Evolutionary conservation across 2,329 filamentous ascomycete genomes (phyloP).

Genomic region (Paecilomyces formosus): DNA sequence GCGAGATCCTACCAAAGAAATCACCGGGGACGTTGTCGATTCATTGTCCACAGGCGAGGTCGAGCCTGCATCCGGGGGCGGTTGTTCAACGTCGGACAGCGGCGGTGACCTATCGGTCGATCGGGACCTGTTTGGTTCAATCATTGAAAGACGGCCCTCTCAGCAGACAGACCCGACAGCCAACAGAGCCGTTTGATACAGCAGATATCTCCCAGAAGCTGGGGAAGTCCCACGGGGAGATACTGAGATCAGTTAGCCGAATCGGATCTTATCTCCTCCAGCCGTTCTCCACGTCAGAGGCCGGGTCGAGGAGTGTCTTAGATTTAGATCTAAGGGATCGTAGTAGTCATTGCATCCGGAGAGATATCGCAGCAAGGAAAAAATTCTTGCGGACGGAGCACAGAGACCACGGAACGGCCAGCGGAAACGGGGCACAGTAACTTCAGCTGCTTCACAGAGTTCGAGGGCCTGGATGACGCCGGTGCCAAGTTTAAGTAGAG

Average conservation of each 20-base stretch:
- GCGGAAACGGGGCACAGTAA: background rate
- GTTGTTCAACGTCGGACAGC: slow-evolving; percentile 5
- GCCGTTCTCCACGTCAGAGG: background rate
- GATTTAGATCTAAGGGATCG: background rate
- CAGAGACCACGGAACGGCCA: background rate
- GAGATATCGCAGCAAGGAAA: background rate
- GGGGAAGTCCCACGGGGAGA: background rate
- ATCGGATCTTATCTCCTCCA: background rate
- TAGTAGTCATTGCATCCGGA: background rate
- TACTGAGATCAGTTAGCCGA: background rate
- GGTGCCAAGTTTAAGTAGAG: background rate
- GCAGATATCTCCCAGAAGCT: background rate
- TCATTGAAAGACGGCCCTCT: slow-evolving; percentile 14
- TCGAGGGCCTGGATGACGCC: background rate
- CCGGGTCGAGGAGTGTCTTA: background rate
- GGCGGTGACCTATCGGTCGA: slow-evolving; percentile 18
- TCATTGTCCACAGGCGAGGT: slow-evolving; percentile 12
- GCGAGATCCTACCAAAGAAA: background rate
- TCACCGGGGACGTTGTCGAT: slow-evolving; percentile 1
- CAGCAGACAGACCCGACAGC: background rate
- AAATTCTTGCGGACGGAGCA: background rate
- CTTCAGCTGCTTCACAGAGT: background rate
- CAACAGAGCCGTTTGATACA: background rate
- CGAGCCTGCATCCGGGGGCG: slow-evolving; percentile 13
- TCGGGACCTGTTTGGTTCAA: slow-evolving; percentile 12